These are phyloP conservation scores for Biancaea sappan DNA, from an alignment of 306 rosid species.

Conservation along the genomic window DNA sequence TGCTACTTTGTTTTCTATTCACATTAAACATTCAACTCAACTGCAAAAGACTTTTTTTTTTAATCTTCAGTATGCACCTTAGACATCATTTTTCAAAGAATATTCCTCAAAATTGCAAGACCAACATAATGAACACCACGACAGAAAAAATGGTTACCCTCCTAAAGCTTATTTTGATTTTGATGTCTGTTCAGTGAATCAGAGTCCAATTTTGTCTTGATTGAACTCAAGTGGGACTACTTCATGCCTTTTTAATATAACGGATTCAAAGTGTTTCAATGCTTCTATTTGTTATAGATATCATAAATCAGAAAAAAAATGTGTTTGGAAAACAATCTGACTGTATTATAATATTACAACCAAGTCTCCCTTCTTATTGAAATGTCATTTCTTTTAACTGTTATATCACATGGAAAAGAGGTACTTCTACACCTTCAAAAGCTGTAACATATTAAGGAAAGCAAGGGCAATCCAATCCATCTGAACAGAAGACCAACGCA, in stretches of 20 bases:
- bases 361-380: not conserved
- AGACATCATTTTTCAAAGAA: no score
- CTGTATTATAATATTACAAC: not conserved
- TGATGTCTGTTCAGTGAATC: not conserved
- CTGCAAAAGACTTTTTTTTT: not conserved
- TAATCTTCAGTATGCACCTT: not conserved
- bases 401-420: not conserved
- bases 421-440: constrained; percentile 54
- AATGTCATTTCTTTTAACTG: not conserved
- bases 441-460: constrained; percentile 52
- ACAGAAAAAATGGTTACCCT: not conserved
- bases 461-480: constrained; percentile 61
- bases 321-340: no score
- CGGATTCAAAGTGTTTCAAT: not conserved
- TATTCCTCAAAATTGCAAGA: not conserved
- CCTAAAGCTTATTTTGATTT: not conserved
- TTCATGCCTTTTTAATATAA: not conserved
- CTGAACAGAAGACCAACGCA: constrained; percentile 61
- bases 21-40: not conserved
- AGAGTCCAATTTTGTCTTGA: not conserved
- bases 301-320: not conserved
- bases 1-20: not conserved
- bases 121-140: not conserved
- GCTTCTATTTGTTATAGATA: not conserved
- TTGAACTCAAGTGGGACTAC: not conserved